Conservation (phyloP, 768 basidiomycete genomes). For the Coprinopsis strossmayeri region DNA sequence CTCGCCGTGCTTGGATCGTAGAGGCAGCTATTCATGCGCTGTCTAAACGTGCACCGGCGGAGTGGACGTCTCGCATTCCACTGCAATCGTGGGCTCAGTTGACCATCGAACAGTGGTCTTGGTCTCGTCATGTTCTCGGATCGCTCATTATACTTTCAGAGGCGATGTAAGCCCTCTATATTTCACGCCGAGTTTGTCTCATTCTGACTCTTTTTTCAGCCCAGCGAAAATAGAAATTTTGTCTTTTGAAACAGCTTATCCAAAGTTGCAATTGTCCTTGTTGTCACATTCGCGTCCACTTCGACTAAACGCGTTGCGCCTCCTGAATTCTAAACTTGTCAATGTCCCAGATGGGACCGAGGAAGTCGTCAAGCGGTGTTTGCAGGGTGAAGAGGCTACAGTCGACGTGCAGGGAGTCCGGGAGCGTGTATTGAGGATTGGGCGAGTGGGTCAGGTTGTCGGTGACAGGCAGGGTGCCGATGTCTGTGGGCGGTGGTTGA, state of each 20-base stretch:
- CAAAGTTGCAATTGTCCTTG: constrained; percentile 44
- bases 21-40: constrained; percentile 56
- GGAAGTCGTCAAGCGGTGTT: constrained; percentile 57
- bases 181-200: not conserved
- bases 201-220: constrained; percentile 14
- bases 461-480: constrained; percentile 55
- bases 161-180: constrained; percentile 38
- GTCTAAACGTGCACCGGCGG: constrained; percentile 30
- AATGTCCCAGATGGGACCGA: constrained; percentile 32
- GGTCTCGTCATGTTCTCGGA: constrained; percentile 54
- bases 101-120: constrained; percentile 46
- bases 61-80: constrained; percentile 46
- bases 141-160: constrained; percentile 28
- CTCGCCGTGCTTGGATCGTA: constrained; percentile 42
- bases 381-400: constrained; percentile 77
- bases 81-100: constrained; percentile 40
- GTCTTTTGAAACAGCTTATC: constrained; percentile 45
- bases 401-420: constrained; percentile 76
- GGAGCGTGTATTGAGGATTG: constrained; percentile 77
- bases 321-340: constrained; percentile 52
- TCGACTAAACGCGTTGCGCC: constrained; percentile 56
- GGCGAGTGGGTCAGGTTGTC: constrained; percentile 59
- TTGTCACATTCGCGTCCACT: constrained; percentile 67
- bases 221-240: constrained; percentile 19
- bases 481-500: constrained; percentile 64